Conservation (phyloP, 2,329 filamentous ascomycete genomes). For the Byssothecium circinans region DNA sequence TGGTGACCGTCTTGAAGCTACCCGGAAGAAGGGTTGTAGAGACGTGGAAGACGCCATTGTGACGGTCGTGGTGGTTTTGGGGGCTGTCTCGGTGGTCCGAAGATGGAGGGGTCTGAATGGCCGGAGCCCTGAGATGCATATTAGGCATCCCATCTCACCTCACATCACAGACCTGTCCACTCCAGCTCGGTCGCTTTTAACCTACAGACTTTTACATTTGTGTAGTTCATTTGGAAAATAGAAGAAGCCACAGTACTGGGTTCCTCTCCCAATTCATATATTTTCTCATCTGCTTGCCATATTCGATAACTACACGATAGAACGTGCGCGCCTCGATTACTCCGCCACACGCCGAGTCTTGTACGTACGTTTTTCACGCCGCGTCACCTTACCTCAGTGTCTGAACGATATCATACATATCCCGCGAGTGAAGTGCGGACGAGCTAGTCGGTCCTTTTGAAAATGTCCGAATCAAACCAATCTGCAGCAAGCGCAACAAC, state of each 20-base stretch:
- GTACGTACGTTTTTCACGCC: too few species aligned
- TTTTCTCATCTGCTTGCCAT: too few species aligned
- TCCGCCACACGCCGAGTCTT: neutral
- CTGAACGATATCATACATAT: too few species aligned
- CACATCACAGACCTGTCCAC: neutral
- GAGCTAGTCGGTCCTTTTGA: neutral
- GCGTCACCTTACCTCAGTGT: too few species aligned
- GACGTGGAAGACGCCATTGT: constrained; percentile 2
- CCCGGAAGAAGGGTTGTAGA: neutral
- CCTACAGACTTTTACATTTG: too few species aligned
- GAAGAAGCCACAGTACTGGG: too few species aligned
- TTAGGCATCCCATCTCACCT: neutral
- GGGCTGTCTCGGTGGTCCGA: constrained; percentile 10
- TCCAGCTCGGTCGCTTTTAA: too few species aligned
- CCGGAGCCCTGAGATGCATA: neutral
- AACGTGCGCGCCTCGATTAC: neutral
- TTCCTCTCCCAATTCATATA: too few species aligned
- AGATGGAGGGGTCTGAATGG: constrained; percentile 10
- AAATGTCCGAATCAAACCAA: constrained; percentile 10
- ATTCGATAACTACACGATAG: too few species aligned
- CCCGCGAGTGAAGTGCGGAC: neutral
- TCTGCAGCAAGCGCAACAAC: constrained; percentile 1
- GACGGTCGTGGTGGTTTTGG: neutral
- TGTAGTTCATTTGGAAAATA: too few species aligned
- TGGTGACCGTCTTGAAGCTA: neutral